These are phyloP conservation scores for Lophium mytilinum DNA, from an alignment of 495 filamentous ascomycete species.

Conservation along the genomic window DNA sequence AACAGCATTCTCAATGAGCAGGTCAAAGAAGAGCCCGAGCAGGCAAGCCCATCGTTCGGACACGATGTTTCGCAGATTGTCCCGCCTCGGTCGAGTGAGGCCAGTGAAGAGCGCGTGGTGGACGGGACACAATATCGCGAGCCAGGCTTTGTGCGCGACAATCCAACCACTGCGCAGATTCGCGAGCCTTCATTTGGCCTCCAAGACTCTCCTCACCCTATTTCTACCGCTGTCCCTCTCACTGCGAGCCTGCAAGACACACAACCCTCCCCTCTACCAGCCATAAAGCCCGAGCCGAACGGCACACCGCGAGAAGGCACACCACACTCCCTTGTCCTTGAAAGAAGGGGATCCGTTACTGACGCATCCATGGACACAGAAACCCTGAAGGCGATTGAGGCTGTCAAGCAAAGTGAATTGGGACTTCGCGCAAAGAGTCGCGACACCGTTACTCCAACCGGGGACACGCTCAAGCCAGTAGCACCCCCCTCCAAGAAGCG, in stretches of 20 bases:
- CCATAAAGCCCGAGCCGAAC: slow-evolving; percentile 31
- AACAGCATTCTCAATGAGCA: slow-evolving; percentile 5
- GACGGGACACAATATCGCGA: slow-evolving; percentile 19
- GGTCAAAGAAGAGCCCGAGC: slow-evolving; percentile 6
- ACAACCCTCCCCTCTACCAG: slow-evolving; percentile 16
- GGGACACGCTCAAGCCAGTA: slow-evolving; percentile 22
- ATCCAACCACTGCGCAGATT: slow-evolving; percentile 21
- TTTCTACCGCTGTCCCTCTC: slow-evolving; percentile 5
- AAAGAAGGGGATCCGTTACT: slow-evolving; percentile 10
- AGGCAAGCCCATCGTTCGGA: slow-evolving; percentile 1
- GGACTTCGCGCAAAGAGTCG: slow-evolving; percentile 24
- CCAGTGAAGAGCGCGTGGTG: background rate
- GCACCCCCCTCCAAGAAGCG: slow-evolving; percentile 27
- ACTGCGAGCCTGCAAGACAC: background rate
- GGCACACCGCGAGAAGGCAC: slow-evolving; percentile 29
- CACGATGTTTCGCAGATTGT: slow-evolving; percentile 17
- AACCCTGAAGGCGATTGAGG: slow-evolving; percentile 30
- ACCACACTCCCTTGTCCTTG: slow-evolving; percentile 15
- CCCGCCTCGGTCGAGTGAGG: slow-evolving; percentile 8
- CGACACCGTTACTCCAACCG: slow-evolving; percentile 19
- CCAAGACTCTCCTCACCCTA: slow-evolving; percentile 7
- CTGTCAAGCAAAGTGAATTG: slow-evolving; percentile 30
- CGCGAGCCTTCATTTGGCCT: slow-evolving; percentile 5
- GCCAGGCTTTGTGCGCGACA: slow-evolving; percentile 16
- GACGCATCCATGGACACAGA: slow-evolving; percentile 10